Evolutionary conservation across 169 alveolate genomes (phyloP), one percentile per base, ranked within the genome.

Genomic region (Plasmodium falciparum): DNA sequence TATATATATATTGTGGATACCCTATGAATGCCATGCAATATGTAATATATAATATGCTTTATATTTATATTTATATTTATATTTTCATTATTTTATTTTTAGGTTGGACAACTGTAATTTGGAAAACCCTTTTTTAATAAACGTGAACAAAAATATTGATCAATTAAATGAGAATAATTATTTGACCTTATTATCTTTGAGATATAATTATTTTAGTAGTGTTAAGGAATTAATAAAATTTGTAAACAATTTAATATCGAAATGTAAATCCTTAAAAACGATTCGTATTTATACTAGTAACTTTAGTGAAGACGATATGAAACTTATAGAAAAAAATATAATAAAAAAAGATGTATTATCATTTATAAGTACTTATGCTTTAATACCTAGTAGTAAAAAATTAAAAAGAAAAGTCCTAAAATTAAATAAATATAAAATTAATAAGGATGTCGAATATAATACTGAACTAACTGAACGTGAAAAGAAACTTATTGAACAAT

Each of bases 81-180:
- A 2, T 49, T 45, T 78, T 33, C 39, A 5, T 22, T 52, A 22
- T 78, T 49, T 66, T 45, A 33, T 26, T 24, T 56, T 54, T 52
- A 83, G 85, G 47, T 15, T 83, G 73, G 85, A 83, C 65, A 69
- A 83, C 54, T 83, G 91, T 33, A 50, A 69, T 24, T 66, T 69
- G 17, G 73, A 66, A 49, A 83, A 83, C 45, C 9, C 58, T 7
- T 83, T 83, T 62, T 72, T 83, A 63, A 17, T 20, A 12, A 62
- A 11, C 59, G 83, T 83, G n/a, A 83, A 69, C 43, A 26, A 17
- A 45, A 83, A 83, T 45, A 83, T 67, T 43, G 5, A 9, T 1
- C 6, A 83, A 15, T 3, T 83, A 52, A 69, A 83, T 2, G 70
- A 15, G 70, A 83, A 83, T 29, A 54, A 20, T 50, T 83, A 83